A percentile compares a stretch with the other conserved stretches of the same genome.
These are phyloP conservation scores for Pseudocercospora macadamiae DNA, from an alignment of 2,329 filamentous ascomycete genomes.

Conservation along the genomic window DNA sequence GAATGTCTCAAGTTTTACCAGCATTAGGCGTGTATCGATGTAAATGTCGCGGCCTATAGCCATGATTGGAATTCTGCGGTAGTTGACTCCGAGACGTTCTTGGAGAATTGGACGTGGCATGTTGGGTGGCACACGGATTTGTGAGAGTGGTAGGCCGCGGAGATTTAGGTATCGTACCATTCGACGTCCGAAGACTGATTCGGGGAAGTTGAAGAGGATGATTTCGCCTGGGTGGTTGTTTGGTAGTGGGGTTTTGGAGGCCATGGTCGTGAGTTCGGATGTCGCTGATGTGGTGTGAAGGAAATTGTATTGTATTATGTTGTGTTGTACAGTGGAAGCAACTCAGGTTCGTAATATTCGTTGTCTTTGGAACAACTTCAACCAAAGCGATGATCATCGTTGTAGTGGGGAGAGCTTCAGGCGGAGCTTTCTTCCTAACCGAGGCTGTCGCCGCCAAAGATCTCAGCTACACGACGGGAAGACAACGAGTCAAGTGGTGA, in stretches of 20 bases:
- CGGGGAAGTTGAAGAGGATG: constrained; percentile 27
- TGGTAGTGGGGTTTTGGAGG: neutral
- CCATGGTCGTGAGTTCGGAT: too few species aligned
- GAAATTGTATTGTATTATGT: too few species aligned
- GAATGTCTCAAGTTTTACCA: constrained; percentile 22
- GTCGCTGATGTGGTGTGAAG: too few species aligned
- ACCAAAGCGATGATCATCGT: too few species aligned
- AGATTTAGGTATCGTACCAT: constrained; percentile 25
- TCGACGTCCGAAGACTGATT: constrained; percentile 24
- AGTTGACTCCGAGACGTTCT: constrained; percentile 25
- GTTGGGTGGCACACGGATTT: constrained; percentile 26
- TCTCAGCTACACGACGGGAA: too few species aligned
- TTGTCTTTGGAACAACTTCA: too few species aligned
- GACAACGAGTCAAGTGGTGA: too few species aligned
- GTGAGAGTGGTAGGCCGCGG: constrained; percentile 20
- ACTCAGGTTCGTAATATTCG: too few species aligned
- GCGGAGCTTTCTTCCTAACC: too few species aligned
- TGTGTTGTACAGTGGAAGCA: too few species aligned
- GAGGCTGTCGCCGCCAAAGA: too few species aligned
- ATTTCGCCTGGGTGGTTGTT: constrained; percentile 17
- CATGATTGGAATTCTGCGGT: constrained; percentile 29
- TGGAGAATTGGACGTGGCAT: constrained; percentile 23
- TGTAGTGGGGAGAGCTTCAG: too few species aligned
- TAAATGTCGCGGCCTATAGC: constrained; percentile 30
- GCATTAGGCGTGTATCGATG: constrained; percentile 29